A percentile compares a stretch with the other conserved stretches of the same genome.
Conservation (phyloP, 768 basidiomycete genomes). For the Suillus brevipes region DNA sequence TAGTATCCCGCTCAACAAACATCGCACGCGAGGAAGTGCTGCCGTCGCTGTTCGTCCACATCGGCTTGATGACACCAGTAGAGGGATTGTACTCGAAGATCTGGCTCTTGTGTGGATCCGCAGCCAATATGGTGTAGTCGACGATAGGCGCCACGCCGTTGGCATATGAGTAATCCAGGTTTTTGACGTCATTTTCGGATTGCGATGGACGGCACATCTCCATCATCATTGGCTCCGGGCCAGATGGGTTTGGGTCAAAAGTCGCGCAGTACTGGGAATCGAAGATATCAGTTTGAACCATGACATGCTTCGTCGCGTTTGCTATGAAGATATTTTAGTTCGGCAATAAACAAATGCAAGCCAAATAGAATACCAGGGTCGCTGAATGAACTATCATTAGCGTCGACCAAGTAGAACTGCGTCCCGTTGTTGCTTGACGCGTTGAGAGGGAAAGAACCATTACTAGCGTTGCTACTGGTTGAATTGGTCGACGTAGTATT, state of each 20-base stretch:
- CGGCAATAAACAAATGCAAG: neutral
- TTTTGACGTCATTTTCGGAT: neutral
- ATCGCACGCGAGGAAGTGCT: neutral
- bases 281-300: slow-evolving; percentile 46
- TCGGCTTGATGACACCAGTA: slow-evolving; percentile 54
- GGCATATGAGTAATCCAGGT: neutral
- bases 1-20: slow-evolving; percentile 11
- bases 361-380: slow-evolving; percentile 14
- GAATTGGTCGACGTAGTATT: slow-evolving; percentile 22
- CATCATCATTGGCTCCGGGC: slow-evolving; percentile 51
- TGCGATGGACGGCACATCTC: slow-evolving; percentile 37
- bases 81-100: slow-evolving; percentile 54
- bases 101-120: slow-evolving; percentile 47
- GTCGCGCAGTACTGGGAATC: slow-evolving; percentile 57
- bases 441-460: slow-evolving; percentile 42
- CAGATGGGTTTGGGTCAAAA: slow-evolving; percentile 52
- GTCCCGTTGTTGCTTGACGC: slow-evolving; percentile 51
- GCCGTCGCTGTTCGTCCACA: slow-evolving; percentile 38
- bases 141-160: neutral
- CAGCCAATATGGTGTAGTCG: slow-evolving; percentile 9
- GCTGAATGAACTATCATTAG: slow-evolving; percentile 19
- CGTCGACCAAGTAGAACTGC: slow-evolving; percentile 39
- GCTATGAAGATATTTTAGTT: slow-evolving; percentile 13
- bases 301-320: slow-evolving; percentile 34
- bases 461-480: slow-evolving; percentile 25